Evolutionary conservation across 2,329 filamentous ascomycete species (phyloP).

Genomic region (Cordyceps cateniannulata): DNA sequence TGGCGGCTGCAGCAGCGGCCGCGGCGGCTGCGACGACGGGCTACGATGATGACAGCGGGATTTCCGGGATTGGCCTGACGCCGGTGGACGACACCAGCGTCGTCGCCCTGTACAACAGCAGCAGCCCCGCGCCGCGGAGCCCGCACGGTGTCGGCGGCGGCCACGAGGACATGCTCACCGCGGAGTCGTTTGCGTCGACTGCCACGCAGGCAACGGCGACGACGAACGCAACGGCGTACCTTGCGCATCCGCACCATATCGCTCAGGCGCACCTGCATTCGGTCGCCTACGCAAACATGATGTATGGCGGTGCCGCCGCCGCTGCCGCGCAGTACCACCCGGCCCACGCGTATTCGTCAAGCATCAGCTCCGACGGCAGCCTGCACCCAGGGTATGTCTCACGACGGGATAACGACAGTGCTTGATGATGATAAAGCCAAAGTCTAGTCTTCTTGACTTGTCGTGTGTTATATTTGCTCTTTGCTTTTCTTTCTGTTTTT

Average conservation of each 20-base stretch:
- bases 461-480: background rate
- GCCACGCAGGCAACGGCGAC: background rate
- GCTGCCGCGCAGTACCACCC: conserved; percentile 28
- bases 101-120: background rate
- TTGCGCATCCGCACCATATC: conserved; percentile 1
- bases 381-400: conserved; percentile 26
- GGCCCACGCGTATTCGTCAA: conserved; percentile 45
- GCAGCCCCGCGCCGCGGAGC: background rate
- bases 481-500: background rate
- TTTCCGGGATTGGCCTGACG: conserved; percentile 55
- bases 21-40: conserved; percentile 26
- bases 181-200: background rate
- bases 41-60: conserved; percentile 66
- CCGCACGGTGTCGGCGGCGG: background rate
- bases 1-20: conserved; percentile 2
- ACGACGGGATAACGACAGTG: conserved; percentile 19
- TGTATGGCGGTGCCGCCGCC: background rate
- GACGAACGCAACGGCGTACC: background rate
- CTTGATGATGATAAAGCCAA: conserved; percentile 24
- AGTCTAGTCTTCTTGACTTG: background rate
- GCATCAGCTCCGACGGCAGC: conserved; percentile 42
- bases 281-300: background rate
- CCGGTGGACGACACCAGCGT: conserved; percentile 44
- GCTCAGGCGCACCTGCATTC: conserved; percentile 3
- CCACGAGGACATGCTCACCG: background rate